Conservation (phyloP, 495 filamentous ascomycete genomes). For the Pseudevernia furfuracea region DNA sequence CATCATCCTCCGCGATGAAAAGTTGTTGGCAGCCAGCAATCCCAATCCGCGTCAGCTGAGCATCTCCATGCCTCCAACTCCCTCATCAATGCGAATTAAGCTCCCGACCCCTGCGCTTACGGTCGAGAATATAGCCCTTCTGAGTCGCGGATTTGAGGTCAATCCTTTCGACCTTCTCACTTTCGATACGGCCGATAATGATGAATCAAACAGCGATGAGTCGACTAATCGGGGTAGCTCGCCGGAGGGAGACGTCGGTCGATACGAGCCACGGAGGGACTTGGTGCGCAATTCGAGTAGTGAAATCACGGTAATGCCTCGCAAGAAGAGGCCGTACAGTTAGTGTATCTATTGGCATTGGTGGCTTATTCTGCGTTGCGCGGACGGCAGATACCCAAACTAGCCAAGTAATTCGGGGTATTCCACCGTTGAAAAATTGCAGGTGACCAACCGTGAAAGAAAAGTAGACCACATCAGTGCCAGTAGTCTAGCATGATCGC, state of each 20-base stretch:
- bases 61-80: slow-evolving; percentile 5
- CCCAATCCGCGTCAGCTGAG: not conserved
- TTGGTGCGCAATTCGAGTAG: not conserved
- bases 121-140: slow-evolving; percentile 21
- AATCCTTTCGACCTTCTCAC: slow-evolving; percentile 12
- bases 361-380: not conserved
- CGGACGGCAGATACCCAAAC: not conserved
- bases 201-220: not conserved
- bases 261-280: not conserved
- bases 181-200: not conserved
- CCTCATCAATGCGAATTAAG: not conserved
- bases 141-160: slow-evolving; percentile 19
- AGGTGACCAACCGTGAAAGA: not conserved
- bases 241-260: not conserved
- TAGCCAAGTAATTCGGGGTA: not conserved
- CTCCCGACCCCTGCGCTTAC: slow-evolving; percentile 19
- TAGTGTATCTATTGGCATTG: not conserved
- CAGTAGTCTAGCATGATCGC: not conserved
- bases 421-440: not conserved
- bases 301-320: not conserved
- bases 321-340: not conserved
- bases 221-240: not conserved
- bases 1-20: slow-evolving; percentile 38
- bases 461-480: not conserved
- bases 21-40: slow-evolving; percentile 36